phyloP scores from a whole-genome alignment of 169 alveolate genomes.

The Cyclospora cayetanensis region DNA sequence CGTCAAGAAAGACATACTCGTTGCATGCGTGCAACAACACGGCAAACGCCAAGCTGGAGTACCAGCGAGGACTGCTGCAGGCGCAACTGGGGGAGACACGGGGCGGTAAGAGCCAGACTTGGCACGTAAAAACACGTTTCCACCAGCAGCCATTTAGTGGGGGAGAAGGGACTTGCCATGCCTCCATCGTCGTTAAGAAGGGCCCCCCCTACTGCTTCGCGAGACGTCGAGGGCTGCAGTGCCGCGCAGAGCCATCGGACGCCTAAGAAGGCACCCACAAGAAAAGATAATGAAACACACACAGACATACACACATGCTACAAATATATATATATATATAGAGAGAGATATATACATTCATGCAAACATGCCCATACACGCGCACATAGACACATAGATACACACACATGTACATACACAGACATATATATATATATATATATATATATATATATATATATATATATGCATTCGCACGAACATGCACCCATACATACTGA shows the following conservation, averaged over 20 bases:
- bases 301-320: not conserved
- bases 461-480: not conserved
- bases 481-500: not conserved
- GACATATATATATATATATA: not conserved
- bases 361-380: not conserved
- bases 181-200: constrained; percentile 56
- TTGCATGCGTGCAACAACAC: not conserved
- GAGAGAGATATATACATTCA: not conserved
- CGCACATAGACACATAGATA: not conserved
- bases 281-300: not conserved
- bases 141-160: constrained; percentile 16
- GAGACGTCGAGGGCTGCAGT: not conserved
- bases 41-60: too few species aligned
- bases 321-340: not conserved
- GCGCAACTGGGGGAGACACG: not conserved
- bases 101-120: too few species aligned
- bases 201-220: constrained; percentile 16
- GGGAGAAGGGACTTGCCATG: not conserved
- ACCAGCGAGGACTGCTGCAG: not conserved
- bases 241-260: constrained; percentile 62
- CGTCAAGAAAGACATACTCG: not conserved
- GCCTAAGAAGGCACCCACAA: not conserved
- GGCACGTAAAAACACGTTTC: too few species aligned
- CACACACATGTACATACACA: not conserved
- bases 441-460: not conserved